Percentiles rank a stretch among this genome's conserved stretches.
phyloP scores from a whole-genome alignment of 1,284 basidiomycete genomes.

The Xerocomus nothofagi region DNA sequence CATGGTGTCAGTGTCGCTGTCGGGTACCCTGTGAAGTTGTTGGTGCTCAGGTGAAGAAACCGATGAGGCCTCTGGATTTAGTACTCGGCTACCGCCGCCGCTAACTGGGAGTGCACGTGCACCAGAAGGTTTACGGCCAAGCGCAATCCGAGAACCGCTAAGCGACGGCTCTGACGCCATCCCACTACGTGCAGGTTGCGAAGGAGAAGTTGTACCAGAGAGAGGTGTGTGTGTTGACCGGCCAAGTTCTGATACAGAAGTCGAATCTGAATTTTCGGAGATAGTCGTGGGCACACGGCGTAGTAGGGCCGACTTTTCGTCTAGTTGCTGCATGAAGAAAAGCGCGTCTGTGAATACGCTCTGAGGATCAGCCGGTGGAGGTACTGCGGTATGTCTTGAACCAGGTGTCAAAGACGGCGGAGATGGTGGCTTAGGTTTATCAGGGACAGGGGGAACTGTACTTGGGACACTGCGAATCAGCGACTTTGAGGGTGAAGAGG shows the following conservation, averaged over 20 bases:
- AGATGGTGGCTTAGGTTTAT: conserved; percentile 18
- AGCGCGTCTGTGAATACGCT: conserved; percentile 60
- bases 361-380: conserved; percentile 26
- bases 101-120: conserved; percentile 70
- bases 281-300: conserved; percentile 45
- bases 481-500: conserved; percentile 14
- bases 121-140: conserved; percentile 79
- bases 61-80: conserved; percentile 34
- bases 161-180: conserved; percentile 29
- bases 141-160: conserved; percentile 38
- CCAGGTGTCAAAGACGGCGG: conserved; percentile 7
- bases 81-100: conserved; percentile 35
- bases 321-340: conserved; percentile 66
- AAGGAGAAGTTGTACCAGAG: conserved; percentile 18
- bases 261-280: conserved; percentile 33
- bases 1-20: conserved; percentile 35
- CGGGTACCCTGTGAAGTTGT: conserved; percentile 26
- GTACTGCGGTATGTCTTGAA: conserved; percentile 17
- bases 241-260: conserved; percentile 35
- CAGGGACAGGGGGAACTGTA: conserved; percentile 31
- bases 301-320: conserved; percentile 34
- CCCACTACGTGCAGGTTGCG: conserved; percentile 36
- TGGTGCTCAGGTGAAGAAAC: conserved; percentile 33
- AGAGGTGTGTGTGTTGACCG: conserved; percentile 9
- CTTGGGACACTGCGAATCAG: conserved; percentile 13